Conservation (phyloP, 495 filamentous ascomycete species). For the Daldinia bambusicola region DNA sequence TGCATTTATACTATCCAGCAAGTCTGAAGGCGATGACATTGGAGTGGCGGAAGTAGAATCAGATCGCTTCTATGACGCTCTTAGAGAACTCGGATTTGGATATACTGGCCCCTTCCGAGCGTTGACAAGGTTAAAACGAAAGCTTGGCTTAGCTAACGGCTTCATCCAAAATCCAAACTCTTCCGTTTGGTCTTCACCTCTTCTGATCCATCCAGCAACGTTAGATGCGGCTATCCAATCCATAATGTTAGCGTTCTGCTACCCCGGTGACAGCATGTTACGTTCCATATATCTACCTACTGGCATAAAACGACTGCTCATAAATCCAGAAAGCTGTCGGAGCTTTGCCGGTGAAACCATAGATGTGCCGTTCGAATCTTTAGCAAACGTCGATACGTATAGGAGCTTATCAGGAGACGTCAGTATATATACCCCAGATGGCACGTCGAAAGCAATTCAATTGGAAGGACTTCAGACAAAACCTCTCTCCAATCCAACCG, state of each 20-base stretch:
- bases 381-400: not conserved
- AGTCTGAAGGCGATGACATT: not conserved
- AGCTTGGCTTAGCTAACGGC: not conserved
- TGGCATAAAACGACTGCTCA: not conserved
- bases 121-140: not conserved
- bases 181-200: not conserved
- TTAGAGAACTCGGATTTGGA: not conserved
- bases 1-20: not conserved
- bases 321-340: not conserved
- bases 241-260: not conserved
- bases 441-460: not conserved
- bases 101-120: slow-evolving; percentile 5
- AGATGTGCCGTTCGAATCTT: not conserved
- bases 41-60: not conserved
- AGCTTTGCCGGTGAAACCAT: not conserved
- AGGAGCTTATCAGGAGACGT: not conserved
- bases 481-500: not conserved
- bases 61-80: not conserved
- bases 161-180: not conserved
- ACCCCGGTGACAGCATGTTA: slow-evolving; percentile 2
- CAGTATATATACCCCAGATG: not conserved
- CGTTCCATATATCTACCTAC: slow-evolving; percentile 16
- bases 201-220: slow-evolving; percentile 7
- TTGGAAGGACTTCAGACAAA: not conserved
- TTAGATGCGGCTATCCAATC: slow-evolving; percentile 13